Evolutionary conservation across 2,329 filamentous ascomycete genomes (phyloP), one percentile per base, ranked within the genome.

Genomic region (Fusarium siculi): DNA sequence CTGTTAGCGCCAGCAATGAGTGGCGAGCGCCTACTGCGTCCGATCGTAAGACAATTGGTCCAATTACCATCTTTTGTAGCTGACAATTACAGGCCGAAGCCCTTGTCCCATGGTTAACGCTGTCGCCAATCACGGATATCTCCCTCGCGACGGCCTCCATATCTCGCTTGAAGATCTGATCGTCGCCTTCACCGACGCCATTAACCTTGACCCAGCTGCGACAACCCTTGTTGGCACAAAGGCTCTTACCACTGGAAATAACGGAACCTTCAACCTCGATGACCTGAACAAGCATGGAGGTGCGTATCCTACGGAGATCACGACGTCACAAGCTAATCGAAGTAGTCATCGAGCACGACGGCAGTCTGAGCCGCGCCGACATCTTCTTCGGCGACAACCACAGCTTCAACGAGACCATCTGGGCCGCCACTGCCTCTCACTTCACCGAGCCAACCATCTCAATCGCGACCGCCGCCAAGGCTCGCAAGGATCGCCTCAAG

Each of bases 341-440:
- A 4, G 0, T 6, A 77, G 74, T 73, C 6, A 37, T 76, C 15
- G 74, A 76, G 21, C 74, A 76, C 15, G 74, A 76, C 4, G 74
- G 74, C 19, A 77, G 74, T 5, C 42, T 76, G n/a, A 76, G 74
- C 44, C 74, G 74, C 18, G 66, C 43, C 32, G 74, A 76, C 5
- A 34, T 68, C 34, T 73, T 67, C 59, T 74, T 77, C 23, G 74
- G 74, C 36, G 74, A 76, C 5, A 77, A 77, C 32, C 44, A 69
- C 32, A 76, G 72, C 42, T 76, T 76, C 64, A 76, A 76, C 36
- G 30, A 76, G 63, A 73, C 71, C 30, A 74, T 77, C 44, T 76
- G 74, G 74, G 40, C 42, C 2, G 14, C 52, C 2, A 73, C 73
- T 3, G 54, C 63, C 9, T 61, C 74, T 4, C 74, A 77, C 39